Percentiles rank a stretch among this genome's conserved stretches.
phyloP scores from a whole-genome alignment of 768 basidiomycete genomes.

The Lentinula boryana region DNA sequence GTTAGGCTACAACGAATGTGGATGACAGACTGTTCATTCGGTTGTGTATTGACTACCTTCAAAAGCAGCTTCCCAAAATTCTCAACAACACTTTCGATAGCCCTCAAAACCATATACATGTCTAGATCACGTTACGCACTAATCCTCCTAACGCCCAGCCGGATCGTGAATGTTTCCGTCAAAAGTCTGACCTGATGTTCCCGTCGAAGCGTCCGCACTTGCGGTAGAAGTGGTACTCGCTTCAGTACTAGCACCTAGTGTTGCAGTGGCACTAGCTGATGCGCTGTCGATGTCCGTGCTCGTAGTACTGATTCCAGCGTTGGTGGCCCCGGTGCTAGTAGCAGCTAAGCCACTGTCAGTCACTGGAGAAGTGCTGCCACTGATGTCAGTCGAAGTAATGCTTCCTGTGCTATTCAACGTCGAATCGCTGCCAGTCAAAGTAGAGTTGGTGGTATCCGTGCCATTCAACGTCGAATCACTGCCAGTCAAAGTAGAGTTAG shows the following conservation, averaged over 20 bases:
- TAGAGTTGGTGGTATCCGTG: not conserved
- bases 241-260: constrained; percentile 5
- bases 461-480: not conserved
- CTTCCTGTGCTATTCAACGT: not conserved
- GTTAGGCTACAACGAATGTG: not conserved
- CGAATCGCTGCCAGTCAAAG: not conserved
- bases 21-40: not conserved
- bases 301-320: not conserved
- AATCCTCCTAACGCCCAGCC: not conserved
- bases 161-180: constrained; percentile 3
- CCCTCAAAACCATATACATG: not conserved
- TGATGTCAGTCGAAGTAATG: not conserved
- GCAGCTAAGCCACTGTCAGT: not conserved
- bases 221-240: constrained; percentile 9
- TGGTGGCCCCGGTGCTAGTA: not conserved
- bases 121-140: not conserved
- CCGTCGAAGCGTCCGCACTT: not conserved
- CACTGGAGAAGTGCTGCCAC: too few species aligned
- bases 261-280: constrained; percentile 3
- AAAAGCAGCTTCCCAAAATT: not conserved
- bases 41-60: not conserved
- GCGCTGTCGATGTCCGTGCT: not conserved
- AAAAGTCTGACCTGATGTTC: not conserved
- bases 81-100: not conserved
- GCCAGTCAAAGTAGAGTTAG: not conserved